Evolutionary conservation across 495 filamentous ascomycete genomes (phyloP), one percentile per base, ranked within the genome.

Genomic region (Penicillium tannophilum): DNA sequence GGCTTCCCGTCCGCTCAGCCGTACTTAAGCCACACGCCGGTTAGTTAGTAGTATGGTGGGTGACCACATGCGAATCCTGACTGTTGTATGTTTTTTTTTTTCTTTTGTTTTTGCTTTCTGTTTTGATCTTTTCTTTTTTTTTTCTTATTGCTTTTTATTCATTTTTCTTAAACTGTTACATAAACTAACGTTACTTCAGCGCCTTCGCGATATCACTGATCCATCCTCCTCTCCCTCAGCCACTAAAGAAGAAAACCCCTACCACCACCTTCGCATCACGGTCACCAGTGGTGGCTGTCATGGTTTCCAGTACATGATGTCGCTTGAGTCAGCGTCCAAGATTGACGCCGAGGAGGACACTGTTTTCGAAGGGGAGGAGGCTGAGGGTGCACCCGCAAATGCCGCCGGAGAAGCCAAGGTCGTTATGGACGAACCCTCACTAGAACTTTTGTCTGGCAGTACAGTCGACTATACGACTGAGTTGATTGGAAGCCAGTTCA

Each of bases 241-340:
- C 44, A 68, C 75, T 17, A 87, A 86, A 61, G 90, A 95, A 72
- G 74, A 79, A 46, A 95, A 96, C 75, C 90, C 93, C 4, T 77
- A 88, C 65, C 84, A 96, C 36, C 88, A 90, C 10, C 84, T 98
- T 17, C 90, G 94, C 44, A 88, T 98, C 64, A 88, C 90, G 42
- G 93, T 98, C 28, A 90, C 94, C 59, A 88, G 85, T 47, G 94
- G 94, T 58, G 94, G 94, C 36, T 98, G 94, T 73, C 95, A 98
- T 76, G 94, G 94, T 19, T 98, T 98, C 75, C 94, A 98, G 72
- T 98, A 97, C 67, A 80, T 95, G 28, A 96, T 98, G 89, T 89
- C 88, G 6, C 82, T 97, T 6, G 88, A 90, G 23, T 85, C 83
- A 1, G 76, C 72, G 1, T 63, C 76, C 24, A 80, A 83, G 54